Percentiles rank a stretch among this genome's conserved stretches.
phyloP scores from a whole-genome alignment of 495 filamentous ascomycete species.

The Lindgomyces ingoldianus region DNA sequence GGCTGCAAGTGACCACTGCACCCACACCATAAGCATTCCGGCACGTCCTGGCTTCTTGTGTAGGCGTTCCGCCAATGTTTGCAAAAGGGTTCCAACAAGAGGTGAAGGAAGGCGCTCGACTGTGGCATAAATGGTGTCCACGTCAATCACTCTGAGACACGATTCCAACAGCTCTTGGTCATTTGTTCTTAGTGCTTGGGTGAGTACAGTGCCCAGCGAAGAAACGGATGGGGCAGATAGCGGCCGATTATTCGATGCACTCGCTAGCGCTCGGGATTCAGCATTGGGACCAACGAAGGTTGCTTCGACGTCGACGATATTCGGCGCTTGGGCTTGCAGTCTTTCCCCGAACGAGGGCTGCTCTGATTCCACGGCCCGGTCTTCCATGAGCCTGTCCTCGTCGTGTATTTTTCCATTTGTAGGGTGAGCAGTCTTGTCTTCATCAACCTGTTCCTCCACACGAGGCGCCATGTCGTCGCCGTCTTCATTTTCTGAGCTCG shows the following conservation, averaged over 20 bases:
- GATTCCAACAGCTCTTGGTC: conserved; percentile 85
- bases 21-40: conserved; percentile 89
- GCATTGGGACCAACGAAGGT: conserved; percentile 51
- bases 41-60: conserved; percentile 85
- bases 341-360: conserved; percentile 89
- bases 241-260: conserved; percentile 31
- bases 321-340: conserved; percentile 59
- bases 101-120: conserved; percentile 86
- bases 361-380: conserved; percentile 38
- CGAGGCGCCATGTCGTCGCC: conserved; percentile 15
- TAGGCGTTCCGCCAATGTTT: conserved; percentile 82
- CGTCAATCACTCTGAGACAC: conserved; percentile 78
- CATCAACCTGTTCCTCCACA: conserved; percentile 25
- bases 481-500: conserved; percentile 40
- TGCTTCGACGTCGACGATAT: conserved; percentile 71
- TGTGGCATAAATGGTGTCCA: conserved; percentile 75
- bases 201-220: conserved; percentile 84
- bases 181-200: conserved; percentile 89
- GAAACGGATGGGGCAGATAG: conserved; percentile 61
- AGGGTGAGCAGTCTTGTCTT: neutral
- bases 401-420: conserved; percentile 52
- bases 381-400: conserved; percentile 47
- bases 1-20: conserved; percentile 92
- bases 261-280: conserved; percentile 43
- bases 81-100: conserved; percentile 73